phyloP scores from a whole-genome alignment of 257 asterid genomes.

The Petunia axillaris region DNA sequence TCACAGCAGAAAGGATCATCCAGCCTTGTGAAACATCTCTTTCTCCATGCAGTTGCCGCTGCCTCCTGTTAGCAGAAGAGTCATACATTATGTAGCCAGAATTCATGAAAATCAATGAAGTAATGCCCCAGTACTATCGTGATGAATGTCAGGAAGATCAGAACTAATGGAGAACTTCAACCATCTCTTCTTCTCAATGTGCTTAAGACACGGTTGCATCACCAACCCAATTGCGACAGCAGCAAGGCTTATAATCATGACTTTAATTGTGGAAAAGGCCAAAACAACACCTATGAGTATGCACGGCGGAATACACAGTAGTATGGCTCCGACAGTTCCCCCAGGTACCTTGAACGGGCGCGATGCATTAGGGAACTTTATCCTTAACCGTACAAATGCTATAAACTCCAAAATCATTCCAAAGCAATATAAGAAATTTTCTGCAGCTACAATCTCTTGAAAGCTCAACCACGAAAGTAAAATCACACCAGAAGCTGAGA shows the following conservation, averaged over 20 bases:
- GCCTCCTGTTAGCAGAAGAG: background rate
- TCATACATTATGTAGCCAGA: background rate
- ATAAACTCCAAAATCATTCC: conserved; percentile 67
- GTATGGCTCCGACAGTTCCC: conserved; percentile 55
- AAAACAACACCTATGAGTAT: conserved; percentile 50
- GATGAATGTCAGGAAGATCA: conserved; percentile 55
- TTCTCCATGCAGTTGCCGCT: background rate
- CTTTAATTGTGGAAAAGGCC: conserved; percentile 52
- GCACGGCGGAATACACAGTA: conserved; percentile 62
- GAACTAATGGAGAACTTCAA: conserved; percentile 51
- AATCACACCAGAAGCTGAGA: conserved; percentile 68
- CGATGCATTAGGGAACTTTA: conserved; percentile 48
- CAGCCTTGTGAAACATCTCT: background rate
- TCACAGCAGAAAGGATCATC: background rate
- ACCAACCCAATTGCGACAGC: conserved; percentile 55
- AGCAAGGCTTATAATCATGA: conserved; percentile 47
- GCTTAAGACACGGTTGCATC: conserved; percentile 55
- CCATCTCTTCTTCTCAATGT: conserved; percentile 59
- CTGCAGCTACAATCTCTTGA: conserved; percentile 73
- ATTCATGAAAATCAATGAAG: conserved; percentile 3
- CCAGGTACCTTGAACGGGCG: conserved; percentile 71
- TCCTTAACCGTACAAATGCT: conserved; percentile 58
- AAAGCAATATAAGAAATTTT: conserved; percentile 66
- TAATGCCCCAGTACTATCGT: background rate
- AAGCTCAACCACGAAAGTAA: conserved; percentile 71